Base-by-base conservation (phyloP, 2,329 filamentous ascomycete genomes). In the Fusarium illudens region DNA sequence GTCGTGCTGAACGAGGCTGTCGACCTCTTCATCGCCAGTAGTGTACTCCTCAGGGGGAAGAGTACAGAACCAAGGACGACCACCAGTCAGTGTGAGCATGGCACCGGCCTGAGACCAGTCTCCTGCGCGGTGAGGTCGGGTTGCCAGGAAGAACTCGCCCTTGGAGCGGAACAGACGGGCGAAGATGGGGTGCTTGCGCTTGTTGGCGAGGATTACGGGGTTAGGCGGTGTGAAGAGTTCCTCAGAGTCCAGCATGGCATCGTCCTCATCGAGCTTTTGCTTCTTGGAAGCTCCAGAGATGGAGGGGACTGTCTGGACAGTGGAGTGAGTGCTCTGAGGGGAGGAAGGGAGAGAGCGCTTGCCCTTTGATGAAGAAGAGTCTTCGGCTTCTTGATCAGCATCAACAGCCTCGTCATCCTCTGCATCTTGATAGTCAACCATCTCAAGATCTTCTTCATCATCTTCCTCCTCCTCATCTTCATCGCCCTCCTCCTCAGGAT, bases 101-200 rank as follows among this genome's bases (percentile, higher is more conserved):
- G 86, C 87, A 3, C 88, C 88, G 0, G 88, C 87, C 58, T 89
- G 87, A 0, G 86, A 89, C 88, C 87, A 90, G 44, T 87, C 85
- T 46, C 87, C 87, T 7, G 80, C 80, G 29, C 79, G 82, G 27
- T 81, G 79, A 0, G 87, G 87, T 0, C 88, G 81, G 0, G 87
- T 89, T 1, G 87, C 87, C 0, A 90, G 79, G 78, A 84, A 87
- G 67, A 87, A 84, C 46, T 87, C 84, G 4, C 88, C 88, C 71
- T 90, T 90, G 55, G 87, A 90, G 25, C 88, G 86, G 73, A 89
- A 84, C 8, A 90, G 83, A 3, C 84, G 83, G 1, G 77, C 75
- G 58, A 90, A 85, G 2, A 84, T 78, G 1, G 84, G 80, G 53
- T 86, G 79, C 0, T 80, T 78, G n/a, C 83, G 82, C 72, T 89